Evolutionary conservation across 345 rosid genomes (phyloP).

Genomic region (Arabis hirsuta): DNA sequence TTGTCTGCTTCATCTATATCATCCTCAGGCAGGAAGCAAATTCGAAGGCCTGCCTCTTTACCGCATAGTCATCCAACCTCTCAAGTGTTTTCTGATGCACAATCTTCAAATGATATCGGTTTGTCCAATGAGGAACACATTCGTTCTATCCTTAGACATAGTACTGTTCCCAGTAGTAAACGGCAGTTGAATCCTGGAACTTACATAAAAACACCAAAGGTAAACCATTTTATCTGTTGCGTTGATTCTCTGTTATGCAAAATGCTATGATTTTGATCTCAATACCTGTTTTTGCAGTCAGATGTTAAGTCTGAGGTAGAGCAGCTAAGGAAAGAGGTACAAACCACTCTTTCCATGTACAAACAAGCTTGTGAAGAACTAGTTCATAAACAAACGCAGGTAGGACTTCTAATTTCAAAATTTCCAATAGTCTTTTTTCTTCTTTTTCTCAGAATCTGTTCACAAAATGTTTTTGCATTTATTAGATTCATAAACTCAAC

Average conservation of each 20-base stretch:
- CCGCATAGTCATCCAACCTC: slow-evolving; percentile 30
- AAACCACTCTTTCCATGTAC: slow-evolving; percentile 65
- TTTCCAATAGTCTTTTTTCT: neutral
- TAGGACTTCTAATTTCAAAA: slow-evolving; percentile 25
- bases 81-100: slow-evolving; percentile 40
- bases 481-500: slow-evolving; percentile 28
- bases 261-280: slow-evolving; percentile 25
- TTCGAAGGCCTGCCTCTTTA: slow-evolving; percentile 35
- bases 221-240: slow-evolving; percentile 13
- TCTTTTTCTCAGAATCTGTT: neutral
- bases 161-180: slow-evolving; percentile 26
- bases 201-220: slow-evolving; percentile 36
- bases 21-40: slow-evolving; percentile 32
- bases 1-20: slow-evolving; percentile 38
- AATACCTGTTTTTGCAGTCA: slow-evolving; percentile 47
- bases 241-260: slow-evolving; percentile 10
- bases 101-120: slow-evolving; percentile 32
- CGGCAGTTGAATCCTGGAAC: slow-evolving; percentile 25
- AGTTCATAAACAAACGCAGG: slow-evolving; percentile 74
- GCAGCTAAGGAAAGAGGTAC: slow-evolving; percentile 65
- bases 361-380: slow-evolving; percentile 74
- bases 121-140: slow-evolving; percentile 35
- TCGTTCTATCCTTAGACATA: slow-evolving; percentile 39
- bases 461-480: neutral
- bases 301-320: slow-evolving; percentile 65